Base-by-base conservation (phyloP, 257 asterid genomes). In the Nicotiana tabacum region DNA sequence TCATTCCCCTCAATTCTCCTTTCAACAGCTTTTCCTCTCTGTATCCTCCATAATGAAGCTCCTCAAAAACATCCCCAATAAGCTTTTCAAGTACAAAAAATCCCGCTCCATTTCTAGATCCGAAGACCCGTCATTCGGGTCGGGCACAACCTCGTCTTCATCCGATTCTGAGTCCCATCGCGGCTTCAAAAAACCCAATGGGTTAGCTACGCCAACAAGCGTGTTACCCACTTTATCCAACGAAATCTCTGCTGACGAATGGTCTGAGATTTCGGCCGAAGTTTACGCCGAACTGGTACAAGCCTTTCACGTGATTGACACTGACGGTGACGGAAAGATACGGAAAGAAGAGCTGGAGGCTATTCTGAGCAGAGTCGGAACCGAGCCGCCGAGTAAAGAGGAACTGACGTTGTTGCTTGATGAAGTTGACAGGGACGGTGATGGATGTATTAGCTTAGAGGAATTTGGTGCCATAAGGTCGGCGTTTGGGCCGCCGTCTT, bases 281-380 rank as follows among this genome's bases (percentile, higher is more conserved):
- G 90, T 84, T 5, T 82, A 85, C 82, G 37, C 13, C 61, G 92
- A 91, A 35, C 85, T 89, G 9, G 89, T 87, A 66, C 92, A 85
- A 46, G 91, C 89, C 33, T 91, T 91, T 83, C 78, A 86, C 56
- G 72, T 88, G 92, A 88, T 89, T 62, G 91, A 89, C 18, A 13
- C 43, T 33, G 90, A 89, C 83, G 87, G 91, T 57, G 90, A 91
- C 77, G 94, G 93, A 8, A 89, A 91, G 79, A 83, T 91, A 24
- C 43, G 5, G 81, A 88, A 78, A 88, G 89, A 84, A 84, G 91
- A 91, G 79, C 81, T 90, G 43, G 90, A 70, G 77, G 79, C 87
- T 48, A 48, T 91, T 66, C 74, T 91, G 66, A 77, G 84, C 81
- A 82, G 88, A 55, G 83, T 90, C 33, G 92, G 92, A 3, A 82